These are phyloP conservation scores for Clarireedia homoeocarpa DNA, from an alignment of 2,329 filamentous ascomycete species.

Conservation along the genomic window DNA sequence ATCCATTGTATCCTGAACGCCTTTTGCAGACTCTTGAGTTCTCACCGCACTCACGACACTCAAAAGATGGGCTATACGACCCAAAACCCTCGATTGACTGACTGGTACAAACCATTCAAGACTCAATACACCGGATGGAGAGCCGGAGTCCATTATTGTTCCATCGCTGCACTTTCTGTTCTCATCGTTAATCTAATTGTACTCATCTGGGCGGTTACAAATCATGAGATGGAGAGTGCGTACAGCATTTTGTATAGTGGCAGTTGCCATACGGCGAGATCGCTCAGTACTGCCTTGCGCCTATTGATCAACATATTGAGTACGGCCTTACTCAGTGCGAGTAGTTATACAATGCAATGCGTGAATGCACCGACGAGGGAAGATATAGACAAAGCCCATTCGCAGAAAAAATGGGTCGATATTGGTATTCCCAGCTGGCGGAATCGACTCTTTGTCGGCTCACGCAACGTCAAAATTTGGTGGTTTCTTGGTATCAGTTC, in stretches of 20 bases:
- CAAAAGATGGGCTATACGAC: too few relatives aligned
- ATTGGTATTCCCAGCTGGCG: slow-evolving; percentile 37
- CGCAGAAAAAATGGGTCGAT: slow-evolving; percentile 33
- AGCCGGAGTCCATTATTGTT: slow-evolving; percentile 1
- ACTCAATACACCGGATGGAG: background rate
- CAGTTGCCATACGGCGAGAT: slow-evolving; percentile 10
- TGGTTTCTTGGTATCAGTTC: slow-evolving; percentile 16
- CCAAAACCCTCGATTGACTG: too few relatives aligned
- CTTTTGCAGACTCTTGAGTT: too few relatives aligned
- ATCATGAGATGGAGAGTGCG: slow-evolving; percentile 12
- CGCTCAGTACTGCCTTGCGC: slow-evolving; percentile 30
- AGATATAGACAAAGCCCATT: slow-evolving; percentile 42
- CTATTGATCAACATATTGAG: slow-evolving; percentile 40
- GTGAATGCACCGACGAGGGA: slow-evolving; percentile 40
- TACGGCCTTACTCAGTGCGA: slow-evolving; percentile 37
- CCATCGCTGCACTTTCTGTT: background rate
- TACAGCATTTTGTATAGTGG: slow-evolving; percentile 14
- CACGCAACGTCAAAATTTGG: slow-evolving; percentile 14
- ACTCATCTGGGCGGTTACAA: slow-evolving; percentile 13
- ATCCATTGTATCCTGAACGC: too few relatives aligned
- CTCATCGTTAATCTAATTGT: slow-evolving; percentile 12
- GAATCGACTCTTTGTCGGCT: slow-evolving; percentile 27
- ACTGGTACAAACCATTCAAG: background rate
- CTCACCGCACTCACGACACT: too few relatives aligned
- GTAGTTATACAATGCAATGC: slow-evolving; percentile 46